phyloP scores from a whole-genome alignment of 768 basidiomycete species.

The Mycena sanguinolenta region DNA sequence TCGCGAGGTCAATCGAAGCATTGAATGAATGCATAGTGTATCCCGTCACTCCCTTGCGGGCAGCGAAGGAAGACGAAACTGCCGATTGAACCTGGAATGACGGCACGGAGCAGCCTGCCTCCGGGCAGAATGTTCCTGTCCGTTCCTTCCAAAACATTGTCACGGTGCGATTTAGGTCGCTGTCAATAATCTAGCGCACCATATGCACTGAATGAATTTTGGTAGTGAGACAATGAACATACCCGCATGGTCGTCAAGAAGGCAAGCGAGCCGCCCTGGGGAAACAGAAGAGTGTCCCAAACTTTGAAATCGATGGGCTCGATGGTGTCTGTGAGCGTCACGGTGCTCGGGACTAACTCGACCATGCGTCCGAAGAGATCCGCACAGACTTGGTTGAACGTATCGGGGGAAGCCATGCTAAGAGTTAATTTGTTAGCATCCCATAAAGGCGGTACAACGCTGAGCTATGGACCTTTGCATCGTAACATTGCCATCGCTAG shows the following conservation, averaged over 20 bases:
- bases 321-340: background rate
- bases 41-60: background rate
- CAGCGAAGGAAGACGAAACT: background rate
- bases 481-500: background rate
- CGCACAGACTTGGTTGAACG: background rate
- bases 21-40: conserved; percentile 20
- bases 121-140: background rate
- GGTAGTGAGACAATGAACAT: background rate
- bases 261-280: background rate
- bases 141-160: conserved; percentile 8
- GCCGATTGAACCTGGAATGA: background rate
- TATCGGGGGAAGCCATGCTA: background rate
- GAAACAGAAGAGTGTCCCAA: background rate
- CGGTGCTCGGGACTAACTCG: background rate
- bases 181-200: background rate
- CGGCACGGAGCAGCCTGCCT: background rate
- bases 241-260: background rate
- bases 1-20: too few relatives aligned
- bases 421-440: too few relatives aligned
- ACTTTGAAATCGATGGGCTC: background rate
- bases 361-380: background rate
- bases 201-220: background rate
- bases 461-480: background rate
- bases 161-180: background rate
- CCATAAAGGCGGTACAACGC: too few relatives aligned